Evolutionary conservation across 176 grass and related monocot genomes (phyloP), one percentile per base, ranked within the genome.

Genomic region (Avena atlantica): DNA sequence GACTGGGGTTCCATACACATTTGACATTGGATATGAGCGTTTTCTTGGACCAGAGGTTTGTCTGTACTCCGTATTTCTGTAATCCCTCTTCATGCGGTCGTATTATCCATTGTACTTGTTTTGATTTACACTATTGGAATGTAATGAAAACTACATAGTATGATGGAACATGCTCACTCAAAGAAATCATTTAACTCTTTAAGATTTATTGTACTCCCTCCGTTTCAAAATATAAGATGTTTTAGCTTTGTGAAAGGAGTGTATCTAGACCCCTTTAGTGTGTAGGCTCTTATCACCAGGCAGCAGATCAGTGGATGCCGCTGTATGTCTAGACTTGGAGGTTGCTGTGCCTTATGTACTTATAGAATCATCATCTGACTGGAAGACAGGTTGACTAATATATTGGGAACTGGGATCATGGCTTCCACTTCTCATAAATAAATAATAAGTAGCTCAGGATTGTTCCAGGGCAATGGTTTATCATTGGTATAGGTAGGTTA

Each of bases 21-120:
- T 94, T 88, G 97, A 99, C 87, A 82, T 99, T 53, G 97, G 97
- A 85, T 99, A 99, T 87, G 97, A 99, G 72, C 90, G 94, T 16
- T 99, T 99, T 87, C 97, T 99, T 92, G 97, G 97, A 24, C 97
- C 97, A 85, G 94, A 99, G 97, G 97, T 99, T 88, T 86, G 40
- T 85, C 88, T 63, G n/a, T 6, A 83, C 92, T 81, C 90, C 49
- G 34, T 12, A 85, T 92, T 76, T 64, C 74, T 68, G 15, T 65
- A 60, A 60, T 80, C 40, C 40, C 40, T 42, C 6, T 42, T 42
- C 40, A 42, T 42, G 40, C 40, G 40, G 40, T 42, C 69, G 57
- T 70, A 52, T n/a, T 61, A 61, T 50, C 37, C 19, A 50, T 23
- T 10, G 17, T 78, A 40, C 24, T 59, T 24, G 6, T 76, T 37